Evolutionary conservation across 2,329 filamentous ascomycete genomes (phyloP).

Genomic region (Penicillium sp.): DNA sequence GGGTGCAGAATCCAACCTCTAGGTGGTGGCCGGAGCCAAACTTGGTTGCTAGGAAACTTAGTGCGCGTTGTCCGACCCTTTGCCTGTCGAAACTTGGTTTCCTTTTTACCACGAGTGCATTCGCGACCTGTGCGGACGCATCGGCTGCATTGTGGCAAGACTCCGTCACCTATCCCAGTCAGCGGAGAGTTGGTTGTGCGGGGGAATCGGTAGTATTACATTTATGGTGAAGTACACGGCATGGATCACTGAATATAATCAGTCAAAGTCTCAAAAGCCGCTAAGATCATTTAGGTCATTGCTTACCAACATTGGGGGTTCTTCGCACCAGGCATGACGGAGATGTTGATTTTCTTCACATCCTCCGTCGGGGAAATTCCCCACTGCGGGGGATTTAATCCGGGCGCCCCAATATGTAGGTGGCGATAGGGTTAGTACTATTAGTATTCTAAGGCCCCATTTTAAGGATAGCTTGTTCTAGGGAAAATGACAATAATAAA

Average conservation of each 20-base stretch:
- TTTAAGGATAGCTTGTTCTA: too few species aligned
- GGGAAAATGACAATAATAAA: too few species aligned
- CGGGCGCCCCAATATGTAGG: neutral
- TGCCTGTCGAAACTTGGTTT: constrained; percentile 13
- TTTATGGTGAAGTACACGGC: constrained; percentile 18
- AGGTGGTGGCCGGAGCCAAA: constrained; percentile 18
- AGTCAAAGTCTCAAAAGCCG: neutral
- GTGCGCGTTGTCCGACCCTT: constrained; percentile 7
- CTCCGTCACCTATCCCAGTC: constrained; percentile 13
- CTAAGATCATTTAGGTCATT: neutral
- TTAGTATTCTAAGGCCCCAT: too few species aligned
- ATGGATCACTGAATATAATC: constrained; percentile 12
- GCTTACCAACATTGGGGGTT: constrained; percentile 16
- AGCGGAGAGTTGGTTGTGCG: neutral
- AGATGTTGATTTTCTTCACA: neutral
- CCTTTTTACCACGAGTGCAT: constrained; percentile 9
- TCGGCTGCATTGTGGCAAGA: constrained; percentile 16
- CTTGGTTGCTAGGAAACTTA: constrained; percentile 18
- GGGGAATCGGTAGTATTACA: constrained; percentile 5
- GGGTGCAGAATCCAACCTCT: constrained; percentile 10
- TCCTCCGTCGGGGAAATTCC: constrained; percentile 1
- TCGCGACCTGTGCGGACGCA: constrained; percentile 13
- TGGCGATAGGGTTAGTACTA: too few species aligned
- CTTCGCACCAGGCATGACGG: constrained; percentile 8
- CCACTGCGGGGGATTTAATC: constrained; percentile 4